These are phyloP conservation scores for Geotrichum phurueaensis DNA, from an alignment of 1,139 yeast genomes.

Conservation along the genomic window DNA sequence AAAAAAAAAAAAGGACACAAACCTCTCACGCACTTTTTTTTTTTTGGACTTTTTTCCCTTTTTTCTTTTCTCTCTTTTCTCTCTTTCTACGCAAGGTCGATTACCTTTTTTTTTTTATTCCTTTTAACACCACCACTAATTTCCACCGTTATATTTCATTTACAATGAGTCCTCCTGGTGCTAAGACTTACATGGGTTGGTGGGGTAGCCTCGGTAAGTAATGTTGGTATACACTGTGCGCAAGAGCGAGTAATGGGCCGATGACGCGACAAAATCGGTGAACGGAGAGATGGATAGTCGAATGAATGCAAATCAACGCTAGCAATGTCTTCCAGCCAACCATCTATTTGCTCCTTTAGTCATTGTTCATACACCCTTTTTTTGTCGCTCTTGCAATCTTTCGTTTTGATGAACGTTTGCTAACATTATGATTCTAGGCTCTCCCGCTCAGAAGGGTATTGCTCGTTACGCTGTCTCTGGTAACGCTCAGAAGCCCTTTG, in stretches of 20 bases:
- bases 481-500: conserved; percentile 86
- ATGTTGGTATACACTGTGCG: no score
- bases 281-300: background rate
- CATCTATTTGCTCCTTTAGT: no score
- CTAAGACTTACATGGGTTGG: conserved; percentile 90
- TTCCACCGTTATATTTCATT: conserved; percentile 6
- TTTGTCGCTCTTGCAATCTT: background rate
- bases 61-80: background rate
- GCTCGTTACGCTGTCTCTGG: conserved; percentile 78
- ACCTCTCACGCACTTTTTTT: background rate
- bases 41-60: background rate
- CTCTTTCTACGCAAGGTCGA: background rate
- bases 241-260: background rate
- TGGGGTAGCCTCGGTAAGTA: conserved; percentile 68
- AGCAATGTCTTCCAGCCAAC: background rate
- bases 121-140: background rate
- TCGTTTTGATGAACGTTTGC: background rate
- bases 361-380: background rate
- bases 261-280: background rate
- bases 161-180: conserved; percentile 67
- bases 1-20: background rate
- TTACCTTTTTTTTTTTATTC: background rate
- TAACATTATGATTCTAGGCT: conserved; percentile 20
- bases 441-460: conserved; percentile 23
- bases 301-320: background rate